Conservation (phyloP, 2,329 filamentous ascomycete species). For the Aotearoamyces nothofagi region DNA sequence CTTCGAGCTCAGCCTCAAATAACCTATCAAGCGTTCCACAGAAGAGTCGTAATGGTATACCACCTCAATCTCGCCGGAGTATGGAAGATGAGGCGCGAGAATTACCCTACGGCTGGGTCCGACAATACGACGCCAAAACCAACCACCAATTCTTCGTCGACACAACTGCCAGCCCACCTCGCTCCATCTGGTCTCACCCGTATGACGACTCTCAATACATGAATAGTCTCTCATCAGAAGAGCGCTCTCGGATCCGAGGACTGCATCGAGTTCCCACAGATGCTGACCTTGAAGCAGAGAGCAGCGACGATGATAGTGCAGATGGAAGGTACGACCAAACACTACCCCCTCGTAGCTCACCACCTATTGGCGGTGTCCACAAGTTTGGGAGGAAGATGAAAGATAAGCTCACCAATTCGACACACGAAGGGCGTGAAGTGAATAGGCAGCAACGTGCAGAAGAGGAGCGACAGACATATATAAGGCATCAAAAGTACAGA, state of each 20-base stretch:
- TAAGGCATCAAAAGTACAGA: constrained; percentile 32
- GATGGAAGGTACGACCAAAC: constrained; percentile 16
- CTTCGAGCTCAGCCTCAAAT: too few species aligned
- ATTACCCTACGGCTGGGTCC: too few species aligned
- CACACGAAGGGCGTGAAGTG: constrained; percentile 35
- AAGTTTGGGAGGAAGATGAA: constrained; percentile 40
- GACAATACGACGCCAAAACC: too few species aligned
- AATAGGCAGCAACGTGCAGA: constrained; percentile 29
- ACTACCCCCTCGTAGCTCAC: constrained; percentile 8
- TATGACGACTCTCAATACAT: constrained; percentile 42
- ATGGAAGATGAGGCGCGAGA: too few species aligned
- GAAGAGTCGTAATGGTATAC: too few species aligned
- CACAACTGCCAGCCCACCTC: constrained; percentile 34
- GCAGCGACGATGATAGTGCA: constrained; percentile 29
- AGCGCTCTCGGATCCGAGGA: constrained; percentile 30
- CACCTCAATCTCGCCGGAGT: too few species aligned
- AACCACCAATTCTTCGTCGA: too few species aligned
- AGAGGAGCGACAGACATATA: constrained; percentile 34
- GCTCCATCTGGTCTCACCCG: constrained; percentile 45
- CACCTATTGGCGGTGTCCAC: constrained; percentile 18
- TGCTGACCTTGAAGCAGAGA: constrained; percentile 27
- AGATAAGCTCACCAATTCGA: constrained; percentile 39
- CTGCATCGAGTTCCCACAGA: constrained; percentile 19
- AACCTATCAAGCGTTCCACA: too few species aligned
- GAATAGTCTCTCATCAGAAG: constrained; percentile 27